Conservation (phyloP, 805 yeast genomes). For the Jamesozyma jinghongensis region DNA sequence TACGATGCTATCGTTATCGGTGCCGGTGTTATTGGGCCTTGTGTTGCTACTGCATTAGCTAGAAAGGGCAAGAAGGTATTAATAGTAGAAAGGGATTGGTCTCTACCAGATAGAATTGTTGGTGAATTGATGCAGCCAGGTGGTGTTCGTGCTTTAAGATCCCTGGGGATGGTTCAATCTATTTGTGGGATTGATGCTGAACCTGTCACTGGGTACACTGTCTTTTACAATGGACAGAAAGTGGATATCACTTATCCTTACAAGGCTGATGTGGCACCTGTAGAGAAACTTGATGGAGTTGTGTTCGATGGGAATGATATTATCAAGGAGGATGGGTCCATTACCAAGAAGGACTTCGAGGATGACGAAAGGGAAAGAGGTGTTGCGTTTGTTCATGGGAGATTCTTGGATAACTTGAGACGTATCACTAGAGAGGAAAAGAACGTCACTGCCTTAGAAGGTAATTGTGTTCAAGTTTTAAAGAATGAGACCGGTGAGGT, state of each 20-base stretch:
- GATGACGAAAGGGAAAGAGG: constrained; percentile 52
- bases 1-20: constrained; percentile 88
- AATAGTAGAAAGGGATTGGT: constrained; percentile 77
- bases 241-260: constrained; percentile 65
- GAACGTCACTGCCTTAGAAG: constrained; percentile 73
- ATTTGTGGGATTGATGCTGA: constrained; percentile 49
- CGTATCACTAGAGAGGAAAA: constrained; percentile 55
- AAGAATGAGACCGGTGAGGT: constrained; percentile 47
- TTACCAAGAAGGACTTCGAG: constrained; percentile 48
- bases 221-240: constrained; percentile 51
- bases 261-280: constrained; percentile 40
- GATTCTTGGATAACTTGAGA: constrained; percentile 70
- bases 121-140: constrained; percentile 97
- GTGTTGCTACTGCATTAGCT: constrained; percentile 82
- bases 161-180: constrained; percentile 71
- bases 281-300: constrained; percentile 45
- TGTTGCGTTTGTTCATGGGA: constrained; percentile 89
- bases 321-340: constrained; percentile 40
- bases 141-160: constrained; percentile 76
- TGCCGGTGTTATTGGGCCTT: constrained; percentile 98
- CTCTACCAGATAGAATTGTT: constrained; percentile 89
- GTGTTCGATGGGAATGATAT: constrained; percentile 53
- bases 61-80: constrained; percentile 79
- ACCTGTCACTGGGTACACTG: constrained; percentile 70
- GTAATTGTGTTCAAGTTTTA: constrained; percentile 64